Percentiles rank a stretch among this genome's conserved stretches.
These are phyloP conservation scores for Acanthamoeba healyi DNA, from an alignment of 208 protist genomes.

Conservation along the genomic window DNA sequence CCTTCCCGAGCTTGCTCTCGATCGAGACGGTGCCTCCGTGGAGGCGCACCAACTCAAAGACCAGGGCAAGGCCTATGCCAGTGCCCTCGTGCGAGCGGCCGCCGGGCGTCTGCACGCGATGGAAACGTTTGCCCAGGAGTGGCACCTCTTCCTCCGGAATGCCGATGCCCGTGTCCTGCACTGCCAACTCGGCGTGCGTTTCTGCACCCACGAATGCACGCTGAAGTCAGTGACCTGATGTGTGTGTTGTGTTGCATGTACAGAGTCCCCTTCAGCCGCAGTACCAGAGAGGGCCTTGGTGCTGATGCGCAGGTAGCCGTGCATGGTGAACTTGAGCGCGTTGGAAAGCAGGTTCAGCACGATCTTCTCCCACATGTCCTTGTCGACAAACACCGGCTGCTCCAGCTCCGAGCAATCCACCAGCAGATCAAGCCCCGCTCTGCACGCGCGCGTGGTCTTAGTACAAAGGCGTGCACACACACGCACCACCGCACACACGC, in stretches of 20 bases:
- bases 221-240: too few species aligned
- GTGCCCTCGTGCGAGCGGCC: constrained; percentile 72
- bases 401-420: constrained; percentile 43
- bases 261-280: too few species aligned
- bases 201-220: neutral
- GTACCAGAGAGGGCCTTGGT: constrained; percentile 43
- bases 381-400: constrained; percentile 73
- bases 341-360: constrained; percentile 78
- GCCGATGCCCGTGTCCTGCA: constrained; percentile 79
- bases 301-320: constrained; percentile 71
- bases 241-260: too few species aligned
- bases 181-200: constrained; percentile 51
- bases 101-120: constrained; percentile 68
- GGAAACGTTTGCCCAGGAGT: constrained; percentile 69
- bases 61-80: constrained; percentile 75
- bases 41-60: constrained; percentile 74
- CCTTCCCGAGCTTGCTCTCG: constrained; percentile 45
- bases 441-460: neutral
- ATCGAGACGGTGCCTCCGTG: constrained; percentile 71
- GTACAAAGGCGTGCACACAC: neutral
- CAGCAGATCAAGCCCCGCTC: constrained; percentile 48
- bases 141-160: constrained; percentile 65
- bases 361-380: constrained; percentile 79
- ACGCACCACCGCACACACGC: neutral
- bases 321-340: constrained; percentile 79